These are phyloP conservation scores for Fusarium sacchari DNA, from an alignment of 2,329 filamentous ascomycete genomes.

Conservation along the genomic window DNA sequence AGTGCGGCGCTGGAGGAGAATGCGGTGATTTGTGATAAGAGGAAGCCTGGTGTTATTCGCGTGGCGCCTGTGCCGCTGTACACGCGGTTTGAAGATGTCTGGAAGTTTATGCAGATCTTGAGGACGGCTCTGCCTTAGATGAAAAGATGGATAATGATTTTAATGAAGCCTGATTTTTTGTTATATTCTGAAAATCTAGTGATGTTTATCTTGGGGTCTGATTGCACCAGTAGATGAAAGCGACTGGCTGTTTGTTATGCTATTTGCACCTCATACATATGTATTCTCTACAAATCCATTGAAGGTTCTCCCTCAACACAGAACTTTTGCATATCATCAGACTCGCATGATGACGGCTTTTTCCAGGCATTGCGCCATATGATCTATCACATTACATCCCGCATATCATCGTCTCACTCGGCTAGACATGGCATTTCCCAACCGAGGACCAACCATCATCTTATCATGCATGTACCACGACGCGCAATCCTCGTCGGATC, in stretches of 20 bases:
- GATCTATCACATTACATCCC: neutral
- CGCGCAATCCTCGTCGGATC: neutral
- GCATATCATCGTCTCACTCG: slow-evolving; percentile 5
- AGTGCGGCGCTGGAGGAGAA: slow-evolving; percentile 70
- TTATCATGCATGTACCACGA: neutral
- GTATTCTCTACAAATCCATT: neutral
- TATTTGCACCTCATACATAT: neutral
- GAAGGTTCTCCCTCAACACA: neutral
- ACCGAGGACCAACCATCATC: neutral
- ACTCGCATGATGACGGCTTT: too few relatives aligned
- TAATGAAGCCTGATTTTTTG: slow-evolving; percentile 8
- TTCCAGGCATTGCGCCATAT: neutral
- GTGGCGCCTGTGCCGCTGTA: slow-evolving; percentile 88
- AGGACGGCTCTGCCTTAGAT: slow-evolving; percentile 45
- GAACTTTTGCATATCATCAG: neutral
- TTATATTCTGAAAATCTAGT: too few relatives aligned
- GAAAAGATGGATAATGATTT: slow-evolving; percentile 2
- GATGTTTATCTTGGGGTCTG: neutral
- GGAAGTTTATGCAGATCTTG: slow-evolving; percentile 57
- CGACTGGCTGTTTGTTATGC: neutral
- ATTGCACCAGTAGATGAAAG: neutral
- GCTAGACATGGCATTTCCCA: neutral
- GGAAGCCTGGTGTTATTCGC: slow-evolving; percentile 85
- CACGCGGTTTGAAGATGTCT: slow-evolving; percentile 80
- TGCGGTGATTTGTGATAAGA: slow-evolving; percentile 82